phyloP scores from a whole-genome alignment of 495 filamentous ascomycete species.

The Penicillium bovifimosum region DNA sequence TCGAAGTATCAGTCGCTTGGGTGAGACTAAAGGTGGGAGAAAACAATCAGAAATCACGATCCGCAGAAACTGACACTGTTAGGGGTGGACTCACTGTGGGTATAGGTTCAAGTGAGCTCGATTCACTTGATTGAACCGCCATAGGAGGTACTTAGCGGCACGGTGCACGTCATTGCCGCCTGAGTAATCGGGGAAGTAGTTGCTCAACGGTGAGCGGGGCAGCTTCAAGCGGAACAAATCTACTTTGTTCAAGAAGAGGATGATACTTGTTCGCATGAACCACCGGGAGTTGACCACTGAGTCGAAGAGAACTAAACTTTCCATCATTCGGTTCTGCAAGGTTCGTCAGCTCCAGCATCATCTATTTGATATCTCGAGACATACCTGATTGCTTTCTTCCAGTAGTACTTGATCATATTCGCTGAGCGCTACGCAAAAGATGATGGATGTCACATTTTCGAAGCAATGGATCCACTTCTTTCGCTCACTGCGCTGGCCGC shows the following conservation, averaged over 20 bases:
- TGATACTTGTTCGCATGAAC: slow-evolving; percentile 99
- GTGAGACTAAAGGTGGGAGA: slow-evolving; percentile 60
- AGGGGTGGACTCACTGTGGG: slow-evolving; percentile 70
- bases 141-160: slow-evolving; percentile 93
- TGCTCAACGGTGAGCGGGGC: slow-evolving; percentile 77
- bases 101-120: slow-evolving; percentile 93
- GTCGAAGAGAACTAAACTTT: slow-evolving; percentile 94
- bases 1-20: slow-evolving; percentile 97
- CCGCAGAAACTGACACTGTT: background rate
- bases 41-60: slow-evolving; percentile 26
- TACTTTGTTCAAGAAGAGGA: slow-evolving; percentile 97
- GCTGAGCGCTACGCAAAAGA: slow-evolving; percentile 97
- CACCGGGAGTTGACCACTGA: slow-evolving; percentile 98
- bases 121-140: slow-evolving; percentile 99
- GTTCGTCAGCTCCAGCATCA: slow-evolving; percentile 1
- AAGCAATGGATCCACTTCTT: slow-evolving; percentile 99
- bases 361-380: slow-evolving; percentile 1
- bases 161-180: slow-evolving; percentile 97
- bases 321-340: slow-evolving; percentile 94
- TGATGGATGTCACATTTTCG: slow-evolving; percentile 99
- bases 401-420: slow-evolving; percentile 97
- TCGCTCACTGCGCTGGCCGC: slow-evolving; percentile 90
- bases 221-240: slow-evolving; percentile 96
- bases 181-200: slow-evolving; percentile 97
- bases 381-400: slow-evolving; percentile 94